Evolutionary conservation across 2,329 filamentous ascomycete genomes (phyloP), one percentile per base, ranked within the genome.

Genomic region (Fusarium pseudograminearum): DNA sequence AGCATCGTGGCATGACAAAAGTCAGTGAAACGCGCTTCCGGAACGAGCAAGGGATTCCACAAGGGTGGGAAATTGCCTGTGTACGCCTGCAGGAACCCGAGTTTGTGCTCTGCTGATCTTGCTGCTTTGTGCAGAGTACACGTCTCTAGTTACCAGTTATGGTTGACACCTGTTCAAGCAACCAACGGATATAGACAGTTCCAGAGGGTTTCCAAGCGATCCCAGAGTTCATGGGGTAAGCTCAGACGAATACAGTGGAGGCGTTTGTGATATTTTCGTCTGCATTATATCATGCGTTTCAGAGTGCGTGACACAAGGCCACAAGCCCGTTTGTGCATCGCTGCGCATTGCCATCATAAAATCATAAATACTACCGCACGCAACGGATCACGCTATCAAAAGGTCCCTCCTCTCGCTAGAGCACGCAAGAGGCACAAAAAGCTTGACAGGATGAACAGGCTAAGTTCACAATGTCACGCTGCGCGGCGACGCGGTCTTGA

Each of bases 1-100:
- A 31, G 31, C 42, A 59, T 57, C 48, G 36, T 48, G 31, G 34
- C 66, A 52, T 52, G 47, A 48, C 33, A 50, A 56, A 56, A 59
- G 57, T 34, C 42, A 60, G 47, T 73, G 71, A 74, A 74, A 74
- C 72, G 61, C 47, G 60, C 47, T 57, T 65, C 51, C 58, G 42
- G 63, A 40, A 28, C 34, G 38, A 52, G 48, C 72, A 74, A 56
- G 72, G 72, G 58, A 59, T 60, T 63, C 52, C 62, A 71, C 71
- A 47, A 47, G 57, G 53, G 15, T 66, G 60, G 73, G 73, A 74
- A 74, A 74, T 75, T 75, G 62, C 70, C 64, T 44, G 18, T 45
- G 42, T 51, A 26, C 48, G 26, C 46, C 33, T 74, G 73, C 62
- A 70, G 73, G 65, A 68, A 73, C 71, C 66, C 48, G 58, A 63